Conservation (phyloP, 768 basidiomycete species). For the Boletus sp. region DNA sequence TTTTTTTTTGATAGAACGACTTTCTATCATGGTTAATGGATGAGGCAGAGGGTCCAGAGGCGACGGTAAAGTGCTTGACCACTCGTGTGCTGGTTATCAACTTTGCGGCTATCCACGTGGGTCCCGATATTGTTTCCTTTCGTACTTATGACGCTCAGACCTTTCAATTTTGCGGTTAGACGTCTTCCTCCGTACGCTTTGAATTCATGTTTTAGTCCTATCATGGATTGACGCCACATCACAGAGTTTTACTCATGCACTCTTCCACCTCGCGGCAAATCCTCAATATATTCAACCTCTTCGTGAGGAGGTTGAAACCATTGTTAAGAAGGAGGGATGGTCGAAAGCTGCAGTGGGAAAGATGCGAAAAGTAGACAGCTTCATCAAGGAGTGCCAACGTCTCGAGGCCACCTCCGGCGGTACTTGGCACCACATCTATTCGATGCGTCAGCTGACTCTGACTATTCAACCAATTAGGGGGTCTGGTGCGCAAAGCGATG, state of each 20-base stretch:
- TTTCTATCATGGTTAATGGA: slow-evolving; percentile 33
- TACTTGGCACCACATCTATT: slow-evolving; percentile 16
- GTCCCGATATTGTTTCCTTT: neutral
- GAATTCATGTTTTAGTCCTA: neutral
- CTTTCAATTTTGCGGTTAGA: neutral
- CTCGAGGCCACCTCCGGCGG: slow-evolving; percentile 16
- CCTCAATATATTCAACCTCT: slow-evolving; percentile 34
- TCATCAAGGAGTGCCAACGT: slow-evolving; percentile 20
- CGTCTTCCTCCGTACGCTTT: neutral
- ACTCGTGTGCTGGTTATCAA: neutral
- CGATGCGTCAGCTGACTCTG: neutral
- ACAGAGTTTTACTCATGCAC: slow-evolving; percentile 17
- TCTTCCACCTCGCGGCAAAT: slow-evolving; percentile 35
- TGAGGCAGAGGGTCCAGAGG: slow-evolving; percentile 15
- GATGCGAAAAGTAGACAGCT: slow-evolving; percentile 39
- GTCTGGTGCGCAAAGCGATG: slow-evolving; percentile 31
- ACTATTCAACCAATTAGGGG: slow-evolving; percentile 25
- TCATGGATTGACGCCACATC: slow-evolving; percentile 11
- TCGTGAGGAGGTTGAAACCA: slow-evolving; percentile 19
- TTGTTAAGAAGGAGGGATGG: slow-evolving; percentile 2
- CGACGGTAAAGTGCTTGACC: slow-evolving; percentile 20
- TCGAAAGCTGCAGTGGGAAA: slow-evolving; percentile 17
- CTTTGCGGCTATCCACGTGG: neutral
- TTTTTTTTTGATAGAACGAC: slow-evolving; percentile 22
- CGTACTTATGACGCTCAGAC: neutral